Base-by-base conservation (phyloP, 257 asterid genomes). In the Pogostemon cablin region DNA sequence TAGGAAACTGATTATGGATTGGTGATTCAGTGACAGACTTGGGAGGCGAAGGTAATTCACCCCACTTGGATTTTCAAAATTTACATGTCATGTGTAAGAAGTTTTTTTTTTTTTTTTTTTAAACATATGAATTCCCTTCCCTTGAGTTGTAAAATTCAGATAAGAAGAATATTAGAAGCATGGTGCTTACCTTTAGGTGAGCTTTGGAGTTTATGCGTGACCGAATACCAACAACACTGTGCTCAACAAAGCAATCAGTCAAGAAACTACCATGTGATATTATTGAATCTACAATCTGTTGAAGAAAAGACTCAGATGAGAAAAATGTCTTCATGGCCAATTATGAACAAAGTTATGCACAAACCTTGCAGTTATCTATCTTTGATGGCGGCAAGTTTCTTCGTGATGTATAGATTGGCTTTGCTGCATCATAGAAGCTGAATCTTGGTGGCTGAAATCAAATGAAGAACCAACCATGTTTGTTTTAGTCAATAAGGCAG, bases 321-420 rank as follows among this genome's bases (percentile, higher is more conserved):
- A 67, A 41, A 47, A 54, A 42, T 8, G 2, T 59, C 64, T 49
- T 38, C 61, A 63, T 53, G 66, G 37, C 8, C 35, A 70, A 46
- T 58, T 35, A 44, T 70, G 20, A 72, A 67, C 52, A 17, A 15
- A 20, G 50, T 62, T 37, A 3, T 67, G 72, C 52, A 20, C 6
- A 34, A 67, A 93, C 97, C 99, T 93, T 93, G 99, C 96, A 71
- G 82, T 75, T 79, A 70, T 91, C 96, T 1, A 93, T 87, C 75
- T 86, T 83, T 61, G 97, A 93, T 67, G 99, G 99, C 58, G 99
- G 97, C 80, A 93, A 85, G 84, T 93, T 89, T 84, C 99, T 89
- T 80, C 96, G 79, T 64, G 97, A 89, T 70, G 99, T 93, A 81
- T 87, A 93, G 75, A 91, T 93, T 59, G 98, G 97, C 83, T 91